Conservation (phyloP, 495 filamentous ascomycete species). For the Neurospora discreta region DNA sequence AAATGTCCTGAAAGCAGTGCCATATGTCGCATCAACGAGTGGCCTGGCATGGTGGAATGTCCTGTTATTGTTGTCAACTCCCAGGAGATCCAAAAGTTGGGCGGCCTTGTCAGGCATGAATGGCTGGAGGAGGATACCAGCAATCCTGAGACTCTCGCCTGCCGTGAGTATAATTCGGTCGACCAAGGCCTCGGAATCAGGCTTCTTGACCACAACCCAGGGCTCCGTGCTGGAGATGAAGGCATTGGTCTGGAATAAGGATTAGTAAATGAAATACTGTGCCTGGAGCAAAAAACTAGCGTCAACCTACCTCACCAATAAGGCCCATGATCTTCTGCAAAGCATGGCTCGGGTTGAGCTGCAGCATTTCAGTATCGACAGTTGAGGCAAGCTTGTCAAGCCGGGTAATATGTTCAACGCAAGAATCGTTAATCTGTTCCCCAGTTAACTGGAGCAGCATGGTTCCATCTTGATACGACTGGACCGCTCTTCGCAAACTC, state of each 20-base stretch:
- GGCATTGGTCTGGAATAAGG: constrained; percentile 50
- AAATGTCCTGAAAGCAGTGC: constrained; percentile 36
- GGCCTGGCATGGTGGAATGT: constrained; percentile 43
- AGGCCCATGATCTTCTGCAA: constrained; percentile 55
- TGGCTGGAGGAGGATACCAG: constrained; percentile 78
- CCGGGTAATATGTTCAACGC: not conserved
- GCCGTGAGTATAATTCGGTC: constrained; percentile 51
- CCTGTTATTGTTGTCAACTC: constrained; percentile 51
- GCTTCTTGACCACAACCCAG: constrained; percentile 19
- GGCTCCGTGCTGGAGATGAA: constrained; percentile 41
- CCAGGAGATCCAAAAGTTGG: constrained; percentile 64
- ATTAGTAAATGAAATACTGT: constrained; percentile 7
- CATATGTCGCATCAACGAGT: constrained; percentile 59
- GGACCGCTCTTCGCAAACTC: constrained; percentile 46
- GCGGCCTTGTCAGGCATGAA: constrained; percentile 76
- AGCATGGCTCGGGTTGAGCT: constrained; percentile 51
- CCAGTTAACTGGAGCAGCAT: not conserved
- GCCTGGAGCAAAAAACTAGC: not conserved
- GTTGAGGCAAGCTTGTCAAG: constrained; percentile 4
- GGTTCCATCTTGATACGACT: not conserved
- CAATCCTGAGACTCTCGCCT: constrained; percentile 69
- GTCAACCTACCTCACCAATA: constrained; percentile 39
- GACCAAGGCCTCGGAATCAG: not conserved
- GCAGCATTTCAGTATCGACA: constrained; percentile 49
- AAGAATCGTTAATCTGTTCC: not conserved